Evolutionary conservation across 179 eudicot genomes (phyloP).

Genomic region (Vitellaria paradoxa): DNA sequence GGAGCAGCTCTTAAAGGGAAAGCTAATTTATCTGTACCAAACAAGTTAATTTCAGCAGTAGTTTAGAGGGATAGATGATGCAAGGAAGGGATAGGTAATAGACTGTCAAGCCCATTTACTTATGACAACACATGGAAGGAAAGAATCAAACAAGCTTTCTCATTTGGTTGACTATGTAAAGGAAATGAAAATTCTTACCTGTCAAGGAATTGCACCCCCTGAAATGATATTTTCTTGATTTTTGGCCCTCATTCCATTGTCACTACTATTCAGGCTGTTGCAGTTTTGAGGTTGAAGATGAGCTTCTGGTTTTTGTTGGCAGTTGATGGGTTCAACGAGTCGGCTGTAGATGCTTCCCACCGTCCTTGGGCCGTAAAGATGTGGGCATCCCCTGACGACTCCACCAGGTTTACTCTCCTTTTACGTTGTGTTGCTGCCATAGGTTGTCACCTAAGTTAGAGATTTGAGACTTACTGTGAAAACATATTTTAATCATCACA

Average conservation of each 20-base stretch:
- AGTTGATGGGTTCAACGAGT: not conserved
- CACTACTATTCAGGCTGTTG: constrained; percentile 8
- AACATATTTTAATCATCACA: not conserved
- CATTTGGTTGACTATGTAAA: not conserved
- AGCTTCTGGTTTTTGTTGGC: constrained; percentile 7
- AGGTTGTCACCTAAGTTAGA: not conserved
- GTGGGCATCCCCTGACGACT: not conserved
- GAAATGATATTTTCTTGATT: constrained; percentile 5
- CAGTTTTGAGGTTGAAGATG: constrained; percentile 8
- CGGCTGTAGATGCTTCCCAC: not conserved
- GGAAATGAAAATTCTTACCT: constrained; percentile 13
- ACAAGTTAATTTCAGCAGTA: not conserved
- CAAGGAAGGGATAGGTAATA: constrained; percentile 13
- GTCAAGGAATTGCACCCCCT: not conserved
- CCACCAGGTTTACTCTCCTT: not conserved
- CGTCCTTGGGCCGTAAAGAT: constrained; percentile 2
- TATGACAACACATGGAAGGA: not conserved
- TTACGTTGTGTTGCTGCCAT: not conserved
- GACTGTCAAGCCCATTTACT: constrained; percentile 35
- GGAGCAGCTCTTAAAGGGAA: not conserved
- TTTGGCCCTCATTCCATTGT: not conserved
- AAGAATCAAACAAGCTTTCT: not conserved
- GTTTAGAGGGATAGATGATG: not conserved
- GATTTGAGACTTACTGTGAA: not conserved
- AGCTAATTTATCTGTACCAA: not conserved